These are phyloP conservation scores for Fusarium falciforme DNA, from an alignment of 2,329 filamentous ascomycete species.

Conservation along the genomic window DNA sequence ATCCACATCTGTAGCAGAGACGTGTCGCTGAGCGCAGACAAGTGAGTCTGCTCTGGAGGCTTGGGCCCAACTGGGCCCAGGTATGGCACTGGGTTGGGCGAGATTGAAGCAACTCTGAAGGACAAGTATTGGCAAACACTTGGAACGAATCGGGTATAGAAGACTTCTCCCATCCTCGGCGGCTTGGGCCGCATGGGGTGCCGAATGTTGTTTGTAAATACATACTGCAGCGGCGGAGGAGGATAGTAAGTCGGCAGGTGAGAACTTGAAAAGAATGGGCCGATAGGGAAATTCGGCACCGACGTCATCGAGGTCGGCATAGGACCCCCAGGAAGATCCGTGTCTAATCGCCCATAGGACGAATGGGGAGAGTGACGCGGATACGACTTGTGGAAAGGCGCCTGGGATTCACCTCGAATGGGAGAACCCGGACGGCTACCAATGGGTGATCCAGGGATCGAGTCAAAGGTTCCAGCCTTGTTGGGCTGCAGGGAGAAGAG, in stretches of 20 bases:
- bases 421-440: slow-evolving; percentile 67
- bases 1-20: slow-evolving; percentile 86
- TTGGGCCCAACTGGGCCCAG: slow-evolving; percentile 65
- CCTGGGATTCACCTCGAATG: slow-evolving; percentile 46
- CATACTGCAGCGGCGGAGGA: slow-evolving; percentile 84
- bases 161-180: slow-evolving; percentile 87
- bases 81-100: slow-evolving; percentile 71
- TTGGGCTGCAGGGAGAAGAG: slow-evolving; percentile 83
- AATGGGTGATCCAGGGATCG: slow-evolving; percentile 63
- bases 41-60: slow-evolving; percentile 54
- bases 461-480: slow-evolving; percentile 42
- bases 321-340: slow-evolving; percentile 54
- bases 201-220: slow-evolving; percentile 79
- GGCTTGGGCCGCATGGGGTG: slow-evolving; percentile 92
- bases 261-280: slow-evolving; percentile 83
- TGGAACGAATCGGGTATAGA: slow-evolving; percentile 89
- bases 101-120: slow-evolving; percentile 84
- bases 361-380: slow-evolving; percentile 45
- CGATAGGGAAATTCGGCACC: slow-evolving; percentile 58
- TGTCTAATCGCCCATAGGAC: slow-evolving; percentile 41
- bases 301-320: slow-evolving; percentile 49
- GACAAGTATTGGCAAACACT: slow-evolving; percentile 86
- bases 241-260: slow-evolving; percentile 94
- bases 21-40: slow-evolving; percentile 62
- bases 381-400: slow-evolving; percentile 33